phyloP scores from a whole-genome alignment of 805 yeast genomes.

The Starmerella bombicola region DNA sequence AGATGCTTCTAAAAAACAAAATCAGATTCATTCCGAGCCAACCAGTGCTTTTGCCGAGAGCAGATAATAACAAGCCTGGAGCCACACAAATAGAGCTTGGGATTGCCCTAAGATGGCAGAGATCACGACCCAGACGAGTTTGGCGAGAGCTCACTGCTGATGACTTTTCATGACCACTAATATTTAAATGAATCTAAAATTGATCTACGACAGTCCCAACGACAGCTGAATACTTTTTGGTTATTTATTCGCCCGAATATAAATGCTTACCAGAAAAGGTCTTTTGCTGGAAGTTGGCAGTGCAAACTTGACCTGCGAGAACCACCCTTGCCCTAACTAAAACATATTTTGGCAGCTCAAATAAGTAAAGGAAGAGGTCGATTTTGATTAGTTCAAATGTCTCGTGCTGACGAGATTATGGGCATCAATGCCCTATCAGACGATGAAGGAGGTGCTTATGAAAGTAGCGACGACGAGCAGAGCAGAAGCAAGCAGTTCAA shows the following conservation, averaged over 20 bases:
- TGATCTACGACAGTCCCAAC: too few relatives aligned
- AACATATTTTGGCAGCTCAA: too few relatives aligned
- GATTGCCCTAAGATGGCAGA: neutral
- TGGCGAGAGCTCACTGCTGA: neutral
- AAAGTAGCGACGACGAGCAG: constrained; percentile 14
- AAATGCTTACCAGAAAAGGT: too few relatives aligned
- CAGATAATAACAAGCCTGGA: neutral
- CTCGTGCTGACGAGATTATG: constrained; percentile 17
- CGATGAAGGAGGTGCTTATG: constrained; percentile 8
- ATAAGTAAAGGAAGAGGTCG: too few relatives aligned
- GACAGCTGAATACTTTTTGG: too few relatives aligned
- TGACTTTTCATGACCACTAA: too few relatives aligned
- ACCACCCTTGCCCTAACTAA: too few relatives aligned
- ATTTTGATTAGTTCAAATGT: too few relatives aligned
- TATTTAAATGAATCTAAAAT: too few relatives aligned
- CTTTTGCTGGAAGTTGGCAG: too few relatives aligned
- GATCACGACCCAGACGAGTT: neutral
- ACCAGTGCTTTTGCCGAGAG: neutral
- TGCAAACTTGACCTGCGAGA: too few relatives aligned
- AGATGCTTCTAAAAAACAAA: constrained; percentile 8
- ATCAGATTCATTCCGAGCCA: constrained; percentile 1
- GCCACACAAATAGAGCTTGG: neutral
- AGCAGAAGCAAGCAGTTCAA: constrained; percentile 11
- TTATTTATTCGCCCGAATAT: too few relatives aligned
- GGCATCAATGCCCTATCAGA: constrained; percentile 16